phyloP scores from a whole-genome alignment of 805 yeast species.

The Sugiyamaella americana region DNA sequence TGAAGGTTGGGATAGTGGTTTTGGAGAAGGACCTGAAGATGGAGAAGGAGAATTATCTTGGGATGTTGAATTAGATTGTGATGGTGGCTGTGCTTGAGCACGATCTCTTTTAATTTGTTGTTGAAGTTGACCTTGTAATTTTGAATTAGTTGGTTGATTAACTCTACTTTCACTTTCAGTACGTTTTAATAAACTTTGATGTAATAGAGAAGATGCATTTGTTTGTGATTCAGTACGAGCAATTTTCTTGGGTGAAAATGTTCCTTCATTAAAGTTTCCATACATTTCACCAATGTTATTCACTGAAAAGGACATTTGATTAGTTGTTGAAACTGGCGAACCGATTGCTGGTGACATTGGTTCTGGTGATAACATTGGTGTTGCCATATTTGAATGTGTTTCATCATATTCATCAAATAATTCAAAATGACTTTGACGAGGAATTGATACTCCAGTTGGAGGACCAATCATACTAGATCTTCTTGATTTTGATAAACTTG shows the following conservation, averaged over 20 bases:
- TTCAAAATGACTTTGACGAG: constrained; percentile 13
- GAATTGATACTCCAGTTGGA: not conserved
- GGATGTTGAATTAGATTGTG: not conserved
- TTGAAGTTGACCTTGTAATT: not conserved
- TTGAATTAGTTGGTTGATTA: not conserved
- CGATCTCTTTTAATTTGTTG: not conserved
- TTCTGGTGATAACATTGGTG: constrained; percentile 19
- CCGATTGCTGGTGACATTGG: constrained; percentile 14
- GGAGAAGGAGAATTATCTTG: not conserved
- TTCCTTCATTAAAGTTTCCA: not conserved
- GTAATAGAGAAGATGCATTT: constrained; percentile 18
- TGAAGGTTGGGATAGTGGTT: not conserved
- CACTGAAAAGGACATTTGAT: constrained; percentile 1
- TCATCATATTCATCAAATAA: constrained; percentile 16
- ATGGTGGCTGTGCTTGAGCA: not conserved
- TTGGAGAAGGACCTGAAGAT: not conserved
- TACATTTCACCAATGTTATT: not conserved
- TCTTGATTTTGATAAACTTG: not conserved
- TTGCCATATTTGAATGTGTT: constrained; percentile 8
- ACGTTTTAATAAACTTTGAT: constrained; percentile 6
- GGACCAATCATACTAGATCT: not conserved
- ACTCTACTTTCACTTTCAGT: not conserved
- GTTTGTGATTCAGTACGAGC: constrained; percentile 17
- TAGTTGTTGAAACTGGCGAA: constrained; percentile 5
- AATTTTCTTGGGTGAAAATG: constrained; percentile 9